Conservation (phyloP, 2,329 filamentous ascomycete genomes). For the Myriosclerotinia duriaeana region DNA sequence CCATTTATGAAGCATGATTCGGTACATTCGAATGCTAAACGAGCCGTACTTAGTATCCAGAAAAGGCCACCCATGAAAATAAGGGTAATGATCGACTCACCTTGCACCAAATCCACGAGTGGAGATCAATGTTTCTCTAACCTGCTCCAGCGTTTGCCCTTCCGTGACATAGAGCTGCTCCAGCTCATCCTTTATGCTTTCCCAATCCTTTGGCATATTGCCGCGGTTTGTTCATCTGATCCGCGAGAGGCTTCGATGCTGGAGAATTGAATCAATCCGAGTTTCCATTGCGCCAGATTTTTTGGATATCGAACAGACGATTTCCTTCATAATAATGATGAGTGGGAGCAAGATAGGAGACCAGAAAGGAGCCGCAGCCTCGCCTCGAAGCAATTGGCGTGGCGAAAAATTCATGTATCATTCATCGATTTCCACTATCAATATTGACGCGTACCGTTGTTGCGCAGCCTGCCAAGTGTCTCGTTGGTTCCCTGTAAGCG, state of each 20-base stretch:
- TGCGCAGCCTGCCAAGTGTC: constrained; percentile 18
- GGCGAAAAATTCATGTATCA: constrained; percentile 4
- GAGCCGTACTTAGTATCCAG: not conserved
- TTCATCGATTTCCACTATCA: not conserved
- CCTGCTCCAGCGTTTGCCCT: constrained; percentile 26
- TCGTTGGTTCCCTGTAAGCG: not conserved
- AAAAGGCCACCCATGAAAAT: no score
- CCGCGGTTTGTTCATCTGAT: constrained; percentile 14
- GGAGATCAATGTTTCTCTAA: constrained; percentile 25
- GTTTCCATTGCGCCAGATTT: constrained; percentile 11
- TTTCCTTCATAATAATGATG: not conserved
- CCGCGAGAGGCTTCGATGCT: not conserved
- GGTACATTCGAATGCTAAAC: constrained; percentile 27
- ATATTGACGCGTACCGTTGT: constrained; percentile 13
- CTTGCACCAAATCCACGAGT: constrained; percentile 29
- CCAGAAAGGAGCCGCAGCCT: constrained; percentile 5
- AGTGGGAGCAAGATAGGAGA: not conserved
- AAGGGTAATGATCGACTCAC: constrained; percentile 20
- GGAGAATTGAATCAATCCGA: not conserved
- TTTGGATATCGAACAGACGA: not conserved
- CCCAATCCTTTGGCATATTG: constrained; percentile 31
- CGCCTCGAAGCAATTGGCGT: constrained; percentile 16
- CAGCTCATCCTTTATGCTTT: constrained; percentile 27
- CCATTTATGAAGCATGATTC: constrained; percentile 26
- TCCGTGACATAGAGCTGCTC: constrained; percentile 29